phyloP scores from a whole-genome alignment of 2,329 filamentous ascomycete genomes.

The Cladophialophora exuberans region DNA sequence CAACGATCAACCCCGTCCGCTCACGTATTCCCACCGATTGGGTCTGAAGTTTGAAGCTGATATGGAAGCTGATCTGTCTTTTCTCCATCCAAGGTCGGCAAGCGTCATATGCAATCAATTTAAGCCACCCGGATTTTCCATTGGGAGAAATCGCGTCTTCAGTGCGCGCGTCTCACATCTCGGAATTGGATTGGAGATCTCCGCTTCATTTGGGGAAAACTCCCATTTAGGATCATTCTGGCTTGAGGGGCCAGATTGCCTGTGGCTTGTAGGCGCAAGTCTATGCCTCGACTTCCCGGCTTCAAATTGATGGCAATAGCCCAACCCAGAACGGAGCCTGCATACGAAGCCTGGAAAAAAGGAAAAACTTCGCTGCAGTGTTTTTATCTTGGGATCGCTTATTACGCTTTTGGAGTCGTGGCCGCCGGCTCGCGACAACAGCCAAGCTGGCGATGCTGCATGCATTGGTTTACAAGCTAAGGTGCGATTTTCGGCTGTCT shows the following conservation, averaged over 20 bases:
- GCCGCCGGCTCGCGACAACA: not conserved
- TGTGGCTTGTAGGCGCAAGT: not conserved
- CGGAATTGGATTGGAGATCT: not conserved
- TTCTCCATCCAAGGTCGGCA: not conserved
- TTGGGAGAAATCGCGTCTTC: conserved; percentile 3
- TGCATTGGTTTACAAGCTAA: not conserved
- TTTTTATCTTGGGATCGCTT: too few relatives aligned
- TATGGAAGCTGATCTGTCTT: not conserved
- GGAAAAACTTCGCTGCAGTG: too few relatives aligned
- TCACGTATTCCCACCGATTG: not conserved
- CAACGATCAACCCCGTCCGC: not conserved
- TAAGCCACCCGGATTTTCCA: not conserved
- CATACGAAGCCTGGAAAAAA: too few relatives aligned
- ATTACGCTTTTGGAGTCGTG: not conserved
- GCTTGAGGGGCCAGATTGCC: conserved; percentile 7
- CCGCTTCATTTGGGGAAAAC: not conserved
- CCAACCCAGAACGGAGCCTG: too few relatives aligned
- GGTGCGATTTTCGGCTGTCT: conserved; percentile 20
- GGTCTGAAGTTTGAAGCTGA: not conserved
- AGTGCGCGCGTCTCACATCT: not conserved
- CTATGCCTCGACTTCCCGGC: not conserved
- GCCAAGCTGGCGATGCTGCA: not conserved
- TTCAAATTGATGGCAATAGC: not conserved
- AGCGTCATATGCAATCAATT: conserved; percentile 5
- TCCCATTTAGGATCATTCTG: not conserved